Base-by-base conservation (phyloP, 2,329 filamentous ascomycete species). In the Neofusicoccum sp. region DNA sequence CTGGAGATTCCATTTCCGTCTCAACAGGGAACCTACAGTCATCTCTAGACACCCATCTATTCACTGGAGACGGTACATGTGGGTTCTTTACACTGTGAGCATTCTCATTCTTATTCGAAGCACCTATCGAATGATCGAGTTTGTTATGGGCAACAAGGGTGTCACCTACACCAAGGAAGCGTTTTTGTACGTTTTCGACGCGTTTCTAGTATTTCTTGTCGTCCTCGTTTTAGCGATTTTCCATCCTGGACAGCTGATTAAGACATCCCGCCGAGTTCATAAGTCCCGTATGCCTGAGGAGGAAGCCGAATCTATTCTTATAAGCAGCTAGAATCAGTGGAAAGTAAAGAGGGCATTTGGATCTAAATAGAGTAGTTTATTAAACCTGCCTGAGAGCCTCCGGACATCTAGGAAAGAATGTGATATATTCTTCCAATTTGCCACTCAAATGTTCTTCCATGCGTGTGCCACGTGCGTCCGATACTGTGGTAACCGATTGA, bases 111-210 rank as follows among this genome's bases (percentile, higher is more conserved):
- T 84, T 61, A 61, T 82, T 3, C 74, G 82, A 34, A 78, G 71
- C 4, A 61, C 82, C 1, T 82, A 81, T 51, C 74, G 82, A 26
- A 71, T 83, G 8, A 67, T 77, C 6, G 81, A 84, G 70, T 84
- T 80, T 61, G 63, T 70, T 0, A 67, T 76, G 64, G 80, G 80
- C 1, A 71, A 75, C 28, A 64, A 71, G 24, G 80, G 81, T 0
- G 76, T 72, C 48, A 64, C 83, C 6, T 67, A 76, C 48, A 64
- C 83, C 6, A 67, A 76, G 41, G 81, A 83, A 70, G 71, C 73
- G 58, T 79, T 71, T n/a, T 60, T 81, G 4, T 82, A 81, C 64
- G 69, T 77, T 12, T 79, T 82, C 60, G 80, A 82, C 70, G 76
- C 78, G 6, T 61, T 70, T 1, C 70, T 78, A 9, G 80, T 81